These are phyloP conservation scores for Celoporthe dispersa DNA, from an alignment of 2,329 filamentous ascomycete species.

Conservation along the genomic window DNA sequence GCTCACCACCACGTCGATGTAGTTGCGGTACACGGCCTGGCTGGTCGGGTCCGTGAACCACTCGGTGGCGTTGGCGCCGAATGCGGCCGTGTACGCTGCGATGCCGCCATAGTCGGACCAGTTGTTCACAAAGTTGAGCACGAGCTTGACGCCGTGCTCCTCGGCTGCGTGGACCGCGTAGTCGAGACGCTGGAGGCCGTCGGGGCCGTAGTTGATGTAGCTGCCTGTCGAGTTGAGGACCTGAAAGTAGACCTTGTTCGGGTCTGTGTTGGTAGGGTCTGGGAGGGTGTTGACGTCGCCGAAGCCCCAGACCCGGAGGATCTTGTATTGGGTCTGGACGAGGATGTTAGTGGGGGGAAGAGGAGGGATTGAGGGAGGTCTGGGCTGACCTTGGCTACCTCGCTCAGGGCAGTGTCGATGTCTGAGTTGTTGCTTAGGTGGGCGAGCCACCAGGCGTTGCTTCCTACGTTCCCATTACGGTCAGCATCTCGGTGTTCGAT, in stretches of 20 bases:
- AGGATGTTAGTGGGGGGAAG: constrained; percentile 36
- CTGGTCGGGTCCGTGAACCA: constrained; percentile 58
- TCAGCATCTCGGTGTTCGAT: neutral
- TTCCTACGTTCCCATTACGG: constrained; percentile 10
- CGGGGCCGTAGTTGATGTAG: constrained; percentile 65
- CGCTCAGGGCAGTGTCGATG: constrained; percentile 49
- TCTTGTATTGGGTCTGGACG: constrained; percentile 55
- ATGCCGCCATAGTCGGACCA: constrained; percentile 72
- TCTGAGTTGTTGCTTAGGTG: constrained; percentile 54
- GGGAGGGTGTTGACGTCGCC: constrained; percentile 57
- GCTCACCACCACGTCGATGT: constrained; percentile 50
- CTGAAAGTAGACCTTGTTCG: constrained; percentile 54
- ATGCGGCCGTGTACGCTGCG: constrained; percentile 59
- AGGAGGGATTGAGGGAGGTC: neutral
- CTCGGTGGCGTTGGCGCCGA: constrained; percentile 53
- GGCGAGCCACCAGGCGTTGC: constrained; percentile 29
- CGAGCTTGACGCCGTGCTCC: constrained; percentile 62
- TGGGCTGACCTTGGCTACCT: constrained; percentile 24
- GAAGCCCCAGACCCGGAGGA: constrained; percentile 67
- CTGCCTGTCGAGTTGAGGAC: constrained; percentile 53
- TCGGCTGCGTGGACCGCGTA: constrained; percentile 66
- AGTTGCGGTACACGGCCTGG: constrained; percentile 56
- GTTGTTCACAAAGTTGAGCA: constrained; percentile 71
- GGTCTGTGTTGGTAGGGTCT: constrained; percentile 33
- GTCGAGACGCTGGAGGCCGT: constrained; percentile 68